phyloP scores from a whole-genome alignment of 257 asterid species.

The Linaria vulgaris region DNA sequence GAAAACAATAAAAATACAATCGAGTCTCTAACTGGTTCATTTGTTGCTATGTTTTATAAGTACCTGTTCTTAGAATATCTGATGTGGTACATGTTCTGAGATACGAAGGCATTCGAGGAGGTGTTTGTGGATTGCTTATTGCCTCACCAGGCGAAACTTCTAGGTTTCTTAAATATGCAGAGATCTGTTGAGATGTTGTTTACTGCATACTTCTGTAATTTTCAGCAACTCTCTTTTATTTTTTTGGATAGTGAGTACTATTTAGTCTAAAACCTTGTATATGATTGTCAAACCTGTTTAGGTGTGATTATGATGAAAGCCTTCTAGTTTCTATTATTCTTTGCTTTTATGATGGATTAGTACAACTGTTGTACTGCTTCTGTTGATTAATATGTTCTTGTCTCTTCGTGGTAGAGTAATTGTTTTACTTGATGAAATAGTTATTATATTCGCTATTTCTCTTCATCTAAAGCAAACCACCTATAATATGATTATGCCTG shows the following conservation, averaged over 20 bases:
- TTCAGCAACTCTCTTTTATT: slow-evolving; percentile 14
- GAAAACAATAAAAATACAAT: not conserved
- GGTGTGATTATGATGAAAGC: slow-evolving; percentile 1
- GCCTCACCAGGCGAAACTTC: slow-evolving; percentile 35
- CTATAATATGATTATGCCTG: no score
- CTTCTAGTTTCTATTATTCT: no score
- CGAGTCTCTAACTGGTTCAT: slow-evolving; percentile 4
- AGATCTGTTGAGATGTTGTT: slow-evolving; percentile 4
- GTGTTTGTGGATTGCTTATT: slow-evolving; percentile 34
- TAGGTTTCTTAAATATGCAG: slow-evolving; percentile 23
- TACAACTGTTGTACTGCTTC: no score
- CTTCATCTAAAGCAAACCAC: no score
- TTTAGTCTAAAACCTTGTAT: not conserved
- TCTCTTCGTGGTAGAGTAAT: no score
- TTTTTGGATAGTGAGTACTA: slow-evolving; percentile 9
- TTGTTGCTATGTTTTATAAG: no score
- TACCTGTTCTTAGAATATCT: slow-evolving; percentile 1
- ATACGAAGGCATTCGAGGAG: slow-evolving; percentile 30
- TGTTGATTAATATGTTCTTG: no score
- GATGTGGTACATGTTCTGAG: slow-evolving; percentile 38
- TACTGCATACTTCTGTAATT: slow-evolving; percentile 6
- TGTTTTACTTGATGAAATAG: no score
- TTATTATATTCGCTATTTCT: no score
- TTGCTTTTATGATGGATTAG: no score
- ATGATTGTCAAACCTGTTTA: slow-evolving; percentile 23